Conservation (phyloP, 768 basidiomycete species). For the Tephrocybe sp. region DNA sequence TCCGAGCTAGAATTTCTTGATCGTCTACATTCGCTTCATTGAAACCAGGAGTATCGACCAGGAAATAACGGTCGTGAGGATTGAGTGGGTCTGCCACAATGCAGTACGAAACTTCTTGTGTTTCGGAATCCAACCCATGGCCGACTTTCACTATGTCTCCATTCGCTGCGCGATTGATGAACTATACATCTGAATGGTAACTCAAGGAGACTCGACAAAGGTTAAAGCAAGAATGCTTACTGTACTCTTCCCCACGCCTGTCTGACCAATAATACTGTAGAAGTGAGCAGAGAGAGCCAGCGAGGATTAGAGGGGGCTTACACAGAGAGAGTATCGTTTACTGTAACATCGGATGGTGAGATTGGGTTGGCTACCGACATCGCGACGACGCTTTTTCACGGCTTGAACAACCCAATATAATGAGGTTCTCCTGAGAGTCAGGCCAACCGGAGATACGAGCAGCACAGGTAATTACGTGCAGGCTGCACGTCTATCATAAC, state of each 20-base stretch:
- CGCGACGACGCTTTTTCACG: background rate
- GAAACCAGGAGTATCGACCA: slow-evolving; percentile 2
- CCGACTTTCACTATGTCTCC: background rate
- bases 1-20: background rate
- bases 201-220: background rate
- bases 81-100: background rate
- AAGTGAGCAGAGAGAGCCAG: background rate
- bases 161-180: background rate
- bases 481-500: background rate
- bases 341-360: background rate
- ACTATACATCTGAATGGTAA: background rate
- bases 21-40: background rate
- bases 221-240: background rate
- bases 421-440: background rate
- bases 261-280: slow-evolving; percentile 1
- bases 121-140: background rate
- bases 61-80: background rate
- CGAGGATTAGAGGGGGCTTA: background rate
- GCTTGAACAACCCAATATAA: background rate
- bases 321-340: background rate
- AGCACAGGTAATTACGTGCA: background rate
- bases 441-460: background rate
- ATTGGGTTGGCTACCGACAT: background rate
- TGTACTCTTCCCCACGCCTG: slow-evolving; percentile 6
- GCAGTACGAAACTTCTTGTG: background rate